Percentiles rank a stretch among this genome's conserved stretches.
phyloP scores from a whole-genome alignment of 2,329 filamentous ascomycete genomes.

The Calycina marina region DNA sequence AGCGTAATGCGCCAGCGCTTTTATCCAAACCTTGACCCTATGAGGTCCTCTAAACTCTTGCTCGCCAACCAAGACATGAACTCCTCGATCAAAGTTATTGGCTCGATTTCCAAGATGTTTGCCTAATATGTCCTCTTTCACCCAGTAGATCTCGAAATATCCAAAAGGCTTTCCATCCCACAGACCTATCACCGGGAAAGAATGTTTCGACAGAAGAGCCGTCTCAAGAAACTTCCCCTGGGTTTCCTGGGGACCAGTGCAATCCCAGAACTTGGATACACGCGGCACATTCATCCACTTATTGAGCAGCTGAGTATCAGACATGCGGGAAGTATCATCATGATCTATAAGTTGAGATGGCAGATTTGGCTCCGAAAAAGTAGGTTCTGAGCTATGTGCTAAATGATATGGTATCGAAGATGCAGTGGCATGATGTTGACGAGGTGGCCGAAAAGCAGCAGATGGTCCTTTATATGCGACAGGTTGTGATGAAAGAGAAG shows the following conservation, averaged over 20 bases:
- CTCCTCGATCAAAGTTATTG: slow-evolving; percentile 71
- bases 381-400: slow-evolving; percentile 24
- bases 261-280: slow-evolving; percentile 75
- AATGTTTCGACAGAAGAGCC: slow-evolving; percentile 54
- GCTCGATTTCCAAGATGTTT: slow-evolving; percentile 51
- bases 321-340: slow-evolving; percentile 22
- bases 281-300: slow-evolving; percentile 82
- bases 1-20: slow-evolving; percentile 75
- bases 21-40: slow-evolving; percentile 67
- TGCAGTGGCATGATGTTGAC: slow-evolving; percentile 16
- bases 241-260: slow-evolving; percentile 36
- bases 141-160: slow-evolving; percentile 98
- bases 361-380: slow-evolving; percentile 28
- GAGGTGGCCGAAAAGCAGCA: slow-evolving; percentile 8
- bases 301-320: slow-evolving; percentile 56
- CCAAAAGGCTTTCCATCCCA: slow-evolving; percentile 95
- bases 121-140: slow-evolving; percentile 76
- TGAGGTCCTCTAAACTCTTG: slow-evolving; percentile 77
- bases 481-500: slow-evolving; percentile 50
- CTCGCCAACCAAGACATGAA: slow-evolving; percentile 84
- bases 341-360: slow-evolving; percentile 20
- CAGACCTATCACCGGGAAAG: slow-evolving; percentile 80
- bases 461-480: slow-evolving; percentile 49
- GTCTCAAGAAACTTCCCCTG: slow-evolving; percentile 55
- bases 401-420: slow-evolving; percentile 20